phyloP scores from a whole-genome alignment of 225 moss, liverwort and hornwort species.

The Thuidium tamariscinum region DNA sequence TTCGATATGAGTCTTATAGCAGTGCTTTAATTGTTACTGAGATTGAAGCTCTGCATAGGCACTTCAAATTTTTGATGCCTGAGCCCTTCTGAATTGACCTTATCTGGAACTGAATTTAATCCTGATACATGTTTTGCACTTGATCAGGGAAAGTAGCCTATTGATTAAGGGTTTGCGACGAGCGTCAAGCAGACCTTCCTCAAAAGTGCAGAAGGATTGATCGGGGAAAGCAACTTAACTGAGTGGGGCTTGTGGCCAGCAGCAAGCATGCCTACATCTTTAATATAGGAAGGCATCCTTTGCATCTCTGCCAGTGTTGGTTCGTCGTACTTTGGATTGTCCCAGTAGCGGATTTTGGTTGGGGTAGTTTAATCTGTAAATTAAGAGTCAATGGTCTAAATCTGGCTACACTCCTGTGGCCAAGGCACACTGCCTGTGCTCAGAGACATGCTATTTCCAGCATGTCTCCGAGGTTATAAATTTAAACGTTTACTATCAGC shows the following conservation, averaged over 20 bases:
- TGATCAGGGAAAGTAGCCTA: conserved; percentile 13
- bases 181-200: conserved; percentile 10
- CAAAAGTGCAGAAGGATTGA: conserved; percentile 20
- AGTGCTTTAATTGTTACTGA: neutral
- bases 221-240: neutral
- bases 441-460: neutral
- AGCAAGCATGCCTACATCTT: neutral
- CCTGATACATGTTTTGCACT: neutral
- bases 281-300: neutral
- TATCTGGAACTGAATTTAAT: neutral
- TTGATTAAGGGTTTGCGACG: conserved; percentile 29
- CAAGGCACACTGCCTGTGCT: neutral
- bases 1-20: neutral
- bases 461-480: neutral
- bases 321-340: neutral
- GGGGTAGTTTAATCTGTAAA: neutral
- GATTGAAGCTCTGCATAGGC: neutral
- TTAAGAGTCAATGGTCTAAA: neutral
- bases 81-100: neutral
- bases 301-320: neutral
- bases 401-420: neutral
- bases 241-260: neutral
- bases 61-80: neutral
- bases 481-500: neutral
- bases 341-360: neutral